Conservation (phyloP, 1,139 yeast genomes). For the Lodderomyces pseudojiufengensis region DNA sequence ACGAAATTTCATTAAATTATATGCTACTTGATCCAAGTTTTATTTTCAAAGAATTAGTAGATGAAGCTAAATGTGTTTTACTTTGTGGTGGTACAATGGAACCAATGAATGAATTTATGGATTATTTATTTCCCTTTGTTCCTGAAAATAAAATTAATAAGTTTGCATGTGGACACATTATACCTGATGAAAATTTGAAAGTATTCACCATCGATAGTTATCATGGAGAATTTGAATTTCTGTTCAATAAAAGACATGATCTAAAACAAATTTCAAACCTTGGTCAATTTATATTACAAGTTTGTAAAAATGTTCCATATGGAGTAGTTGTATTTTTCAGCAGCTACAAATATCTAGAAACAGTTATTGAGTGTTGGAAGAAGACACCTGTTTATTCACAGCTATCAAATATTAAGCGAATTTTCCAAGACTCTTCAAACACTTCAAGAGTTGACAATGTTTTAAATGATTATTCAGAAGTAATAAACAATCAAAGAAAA, state of each 20-base stretch:
- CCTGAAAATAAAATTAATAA: conserved; percentile 38
- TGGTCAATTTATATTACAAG: conserved; percentile 46
- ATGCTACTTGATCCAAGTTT: conserved; percentile 79
- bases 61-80: conserved; percentile 65
- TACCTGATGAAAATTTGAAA: conserved; percentile 64
- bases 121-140: conserved; percentile 62
- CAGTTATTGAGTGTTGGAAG: conserved; percentile 53
- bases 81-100: conserved; percentile 98
- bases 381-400: conserved; percentile 24
- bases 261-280: conserved; percentile 44
- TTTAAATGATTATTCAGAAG: conserved; percentile 48
- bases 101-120: conserved; percentile 69
- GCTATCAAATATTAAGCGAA: conserved; percentile 36
- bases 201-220: conserved; percentile 49
- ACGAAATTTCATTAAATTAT: conserved; percentile 49
- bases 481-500: conserved; percentile 18
- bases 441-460: conserved; percentile 40
- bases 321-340: conserved; percentile 86
- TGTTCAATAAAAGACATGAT: conserved; percentile 60
- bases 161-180: conserved; percentile 82
- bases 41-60: conserved; percentile 62
- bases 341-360: conserved; percentile 68
- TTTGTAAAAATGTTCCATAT: conserved; percentile 52
- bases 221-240: conserved; percentile 52
- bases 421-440: conserved; percentile 54